Evolutionary conservation across 306 rosid species (phyloP), one percentile per base, ranked within the genome.

Genomic region (Astragalus membranaceus): DNA sequence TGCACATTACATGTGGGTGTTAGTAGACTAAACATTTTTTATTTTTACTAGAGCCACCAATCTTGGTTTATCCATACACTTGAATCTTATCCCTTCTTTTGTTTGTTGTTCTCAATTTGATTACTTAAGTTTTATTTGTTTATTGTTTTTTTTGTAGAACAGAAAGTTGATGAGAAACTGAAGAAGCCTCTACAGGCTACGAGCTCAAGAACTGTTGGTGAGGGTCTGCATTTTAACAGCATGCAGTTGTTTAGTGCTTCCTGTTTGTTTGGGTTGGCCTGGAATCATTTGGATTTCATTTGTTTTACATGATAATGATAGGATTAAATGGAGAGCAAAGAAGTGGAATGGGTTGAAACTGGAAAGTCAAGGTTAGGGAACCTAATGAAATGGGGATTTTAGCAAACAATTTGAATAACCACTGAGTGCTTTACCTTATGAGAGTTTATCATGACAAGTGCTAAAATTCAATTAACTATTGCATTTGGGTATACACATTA

Each of bases 141-240:
- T 70, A 47, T 41, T 51, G 46, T 53, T 79, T 72, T 47, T 77
- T 78, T 61, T 70, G 23, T 80, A 70, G 80, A 81, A 78, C 88
- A 93, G 98, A 86, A 78, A 63, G 78, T 62, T 74, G 74, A 60
- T 12, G 82, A 39, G 65, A 70, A 49, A 42, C 80, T 68, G 79
- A 81, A 16, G 77, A 36, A 87, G 58, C 64, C 73, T 12, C 35
- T 61, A 47, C 81, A 60, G 47, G 77, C 86, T 44, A 70, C 79
- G 1, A 77, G 83, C 60, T 84, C 86, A 41, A 51, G 44, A 44
- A 20, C 37, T 37, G 65, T 5, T 51, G 93, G 89, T 81, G 76
- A 85, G 88, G 76, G 64, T 85, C 37, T 67, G 54, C 56, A 33
- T 35, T 72, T 14, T 50, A 63, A 60, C 56, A 59, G 20, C 51